Percentiles rank a stretch among this genome's conserved stretches.
Evolutionary conservation across 2,329 filamentous ascomycete genomes (phyloP).

Genomic region (Diaporthe sp.): DNA sequence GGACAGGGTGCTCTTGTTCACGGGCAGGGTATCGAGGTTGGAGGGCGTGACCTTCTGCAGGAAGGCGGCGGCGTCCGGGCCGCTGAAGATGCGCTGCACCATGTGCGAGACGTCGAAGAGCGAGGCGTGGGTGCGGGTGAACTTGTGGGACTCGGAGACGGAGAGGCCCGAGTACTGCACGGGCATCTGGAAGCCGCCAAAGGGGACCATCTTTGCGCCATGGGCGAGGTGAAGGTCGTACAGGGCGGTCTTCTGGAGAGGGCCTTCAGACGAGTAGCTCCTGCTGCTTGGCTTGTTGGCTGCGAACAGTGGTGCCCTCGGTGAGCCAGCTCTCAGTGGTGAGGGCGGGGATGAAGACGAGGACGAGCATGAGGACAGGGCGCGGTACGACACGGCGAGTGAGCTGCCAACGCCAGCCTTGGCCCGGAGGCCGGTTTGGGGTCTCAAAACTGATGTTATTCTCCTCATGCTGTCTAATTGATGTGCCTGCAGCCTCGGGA

Average conservation of each 20-base stretch:
- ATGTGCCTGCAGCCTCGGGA: not conserved
- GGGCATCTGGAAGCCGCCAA: slow-evolving; percentile 93
- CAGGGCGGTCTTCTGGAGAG: slow-evolving; percentile 50
- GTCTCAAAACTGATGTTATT: slow-evolving; percentile 24
- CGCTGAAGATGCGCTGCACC: slow-evolving; percentile 90
- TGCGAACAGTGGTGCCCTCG: not conserved
- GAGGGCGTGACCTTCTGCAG: slow-evolving; percentile 88
- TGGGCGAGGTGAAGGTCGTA: slow-evolving; percentile 67
- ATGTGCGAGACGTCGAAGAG: slow-evolving; percentile 98
- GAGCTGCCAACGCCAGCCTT: slow-evolving; percentile 15
- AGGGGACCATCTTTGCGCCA: slow-evolving; percentile 96
- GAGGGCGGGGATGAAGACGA: not conserved
- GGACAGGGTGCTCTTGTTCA: slow-evolving; percentile 85
- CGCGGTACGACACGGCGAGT: slow-evolving; percentile 12
- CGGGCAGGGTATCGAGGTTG: slow-evolving; percentile 73
- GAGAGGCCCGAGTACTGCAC: slow-evolving; percentile 86
- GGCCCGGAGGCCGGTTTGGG: slow-evolving; percentile 25
- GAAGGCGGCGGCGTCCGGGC: slow-evolving; percentile 84
- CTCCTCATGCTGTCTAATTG: slow-evolving; percentile 33
- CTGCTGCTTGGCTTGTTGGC: not conserved
- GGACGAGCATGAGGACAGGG: slow-evolving; percentile 24
- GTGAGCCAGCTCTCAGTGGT: not conserved
- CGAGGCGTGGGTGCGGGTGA: slow-evolving; percentile 89
- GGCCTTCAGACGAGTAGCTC: slow-evolving; percentile 38
- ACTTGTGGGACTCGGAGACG: slow-evolving; percentile 88